phyloP scores from a whole-genome alignment of 306 rosid genomes.

The Prunus armeniaca region DNA sequence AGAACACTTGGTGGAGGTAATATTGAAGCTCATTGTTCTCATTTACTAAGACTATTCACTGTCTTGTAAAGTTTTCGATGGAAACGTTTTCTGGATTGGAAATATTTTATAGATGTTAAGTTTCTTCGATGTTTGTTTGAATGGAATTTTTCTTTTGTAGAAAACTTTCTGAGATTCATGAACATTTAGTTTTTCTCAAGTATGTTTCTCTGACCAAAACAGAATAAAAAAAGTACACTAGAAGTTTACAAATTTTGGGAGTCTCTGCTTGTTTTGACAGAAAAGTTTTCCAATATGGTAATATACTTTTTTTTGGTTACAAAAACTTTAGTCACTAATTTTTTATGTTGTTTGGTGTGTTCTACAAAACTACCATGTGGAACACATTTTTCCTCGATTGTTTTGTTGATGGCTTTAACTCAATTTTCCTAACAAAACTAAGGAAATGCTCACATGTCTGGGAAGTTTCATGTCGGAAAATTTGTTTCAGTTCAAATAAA shows the following conservation, averaged over 20 bases:
- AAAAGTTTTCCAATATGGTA: background rate
- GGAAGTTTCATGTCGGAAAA: background rate
- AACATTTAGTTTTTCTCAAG: background rate
- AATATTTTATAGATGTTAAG: background rate
- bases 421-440: background rate
- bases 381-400: background rate
- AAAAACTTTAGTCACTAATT: background rate
- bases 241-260: background rate
- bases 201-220: background rate
- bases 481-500: background rate
- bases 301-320: background rate
- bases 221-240: background rate
- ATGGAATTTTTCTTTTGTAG: background rate
- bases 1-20: slow-evolving; percentile 71
- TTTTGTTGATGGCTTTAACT: background rate
- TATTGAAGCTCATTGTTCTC: slow-evolving; percentile 7
- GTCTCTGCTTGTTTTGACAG: background rate
- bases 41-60: background rate
- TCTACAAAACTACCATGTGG: background rate
- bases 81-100: background rate
- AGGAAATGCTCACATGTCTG: too few relatives aligned
- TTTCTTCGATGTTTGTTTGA: background rate
- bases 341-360: background rate
- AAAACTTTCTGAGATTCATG: background rate
- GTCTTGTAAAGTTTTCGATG: background rate